A percentile compares a stretch with the other conserved stretches of the same genome.
Evolutionary conservation across 306 rosid genomes (phyloP).

Genomic region (Gastrolobium villosum): DNA sequence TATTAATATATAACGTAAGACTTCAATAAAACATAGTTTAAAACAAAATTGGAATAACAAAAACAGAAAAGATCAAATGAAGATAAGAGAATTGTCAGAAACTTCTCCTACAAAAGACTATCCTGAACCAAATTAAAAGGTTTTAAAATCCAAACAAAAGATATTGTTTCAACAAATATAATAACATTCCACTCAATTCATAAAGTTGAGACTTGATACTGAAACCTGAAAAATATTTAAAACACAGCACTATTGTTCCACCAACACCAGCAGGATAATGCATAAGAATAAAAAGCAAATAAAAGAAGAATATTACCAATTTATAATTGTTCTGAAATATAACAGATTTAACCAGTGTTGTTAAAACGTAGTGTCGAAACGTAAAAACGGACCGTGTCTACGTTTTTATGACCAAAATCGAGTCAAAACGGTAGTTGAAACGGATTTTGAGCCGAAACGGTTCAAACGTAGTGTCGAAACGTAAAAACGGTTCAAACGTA

Average conservation of each 20-base stretch:
- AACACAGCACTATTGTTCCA: not conserved
- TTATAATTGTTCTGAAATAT: not conserved
- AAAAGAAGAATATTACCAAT: not conserved
- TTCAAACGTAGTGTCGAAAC: no score
- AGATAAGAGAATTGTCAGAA: not conserved
- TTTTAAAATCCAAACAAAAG: constrained; percentile 15
- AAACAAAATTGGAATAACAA: constrained; percentile 11
- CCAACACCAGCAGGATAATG: constrained; percentile 22
- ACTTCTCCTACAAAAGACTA: not conserved
- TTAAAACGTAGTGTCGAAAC: no score
- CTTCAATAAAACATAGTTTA: constrained; percentile 7
- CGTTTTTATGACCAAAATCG: no score
- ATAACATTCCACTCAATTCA: not conserved
- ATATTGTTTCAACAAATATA: not conserved
- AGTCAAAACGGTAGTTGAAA: no score
- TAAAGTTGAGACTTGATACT: constrained; percentile 25
- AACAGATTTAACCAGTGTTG: not conserved
- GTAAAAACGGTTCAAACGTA: no score
- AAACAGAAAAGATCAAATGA: not conserved
- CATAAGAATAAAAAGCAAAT: constrained; percentile 2
- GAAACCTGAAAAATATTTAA: not conserved
- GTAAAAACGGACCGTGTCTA: no score
- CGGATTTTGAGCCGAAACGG: no score
- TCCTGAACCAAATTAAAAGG: not conserved
- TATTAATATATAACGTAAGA: not conserved